Evolutionary conservation across 768 basidiomycete species (phyloP), one percentile per base, ranked within the genome.

Genomic region (Pholiota microspora): DNA sequence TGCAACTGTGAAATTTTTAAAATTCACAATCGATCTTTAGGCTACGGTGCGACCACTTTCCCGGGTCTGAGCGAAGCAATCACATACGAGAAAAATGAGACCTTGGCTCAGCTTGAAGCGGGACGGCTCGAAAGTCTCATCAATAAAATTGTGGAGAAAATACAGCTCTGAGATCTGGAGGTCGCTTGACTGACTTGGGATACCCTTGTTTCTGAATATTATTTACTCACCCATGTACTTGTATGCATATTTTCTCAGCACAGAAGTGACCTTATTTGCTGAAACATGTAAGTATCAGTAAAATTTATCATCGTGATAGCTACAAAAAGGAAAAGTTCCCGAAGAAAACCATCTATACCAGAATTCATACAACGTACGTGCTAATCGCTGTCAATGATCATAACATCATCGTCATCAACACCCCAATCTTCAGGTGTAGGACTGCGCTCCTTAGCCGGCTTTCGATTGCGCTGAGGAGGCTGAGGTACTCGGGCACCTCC

Each of bases 31-130:
- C 29, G n/a, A n/a, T 47, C 44, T 23, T 47, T 35, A 87, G 88
- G 89, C 7, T 91, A 92, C 63, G 92, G 92, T 15, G 89, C 92
- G 0, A 94, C 92, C 0, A 92, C 92, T 0, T 76, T 95, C 55
- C 93, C 92, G 6, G 90, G 77, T 16, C 70, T 94, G 38, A 88
- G 84, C 0, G 93, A 95, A 68, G 81, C 91, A 0, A 79, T 95
- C 59, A 76, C 82, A 10, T 78, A 84, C 38, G 89, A 93, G 45
- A 73, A 81, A 61, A 84, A 90, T 62, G 67, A 69, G 16, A 82
- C 80, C 0, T 68, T 84, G 55, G 88, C 85, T 0, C 67, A 81
- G 56, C 69, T 79, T 62, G 91, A 94, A 67, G 79, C 79, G 12
- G 63, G 64, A 16, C 74, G 86, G 45, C 70, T 94, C 29, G 74